Conservation (phyloP, 2,329 filamentous ascomycete genomes). For the Botrytis tulipae region DNA sequence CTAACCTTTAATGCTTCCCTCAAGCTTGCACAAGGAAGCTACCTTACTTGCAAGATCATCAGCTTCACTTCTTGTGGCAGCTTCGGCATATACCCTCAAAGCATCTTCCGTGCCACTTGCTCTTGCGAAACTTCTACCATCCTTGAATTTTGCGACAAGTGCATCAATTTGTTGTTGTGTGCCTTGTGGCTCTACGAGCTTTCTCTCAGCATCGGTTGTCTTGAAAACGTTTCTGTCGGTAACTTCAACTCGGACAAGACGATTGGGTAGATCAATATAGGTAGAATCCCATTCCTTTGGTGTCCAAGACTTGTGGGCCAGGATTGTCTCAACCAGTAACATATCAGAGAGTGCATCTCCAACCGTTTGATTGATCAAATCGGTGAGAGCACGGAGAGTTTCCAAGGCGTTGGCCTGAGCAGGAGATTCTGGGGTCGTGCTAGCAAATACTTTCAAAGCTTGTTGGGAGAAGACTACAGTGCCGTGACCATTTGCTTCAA, state of each 20-base stretch:
- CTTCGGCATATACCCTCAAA: slow-evolving; percentile 93
- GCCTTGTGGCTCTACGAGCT: slow-evolving; percentile 74
- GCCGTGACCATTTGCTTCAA: slow-evolving; percentile 97
- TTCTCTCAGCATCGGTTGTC: slow-evolving; percentile 88
- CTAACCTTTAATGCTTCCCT: slow-evolving; percentile 24
- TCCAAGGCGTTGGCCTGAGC: slow-evolving; percentile 88
- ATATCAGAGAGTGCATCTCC: slow-evolving; percentile 95
- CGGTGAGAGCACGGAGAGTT: slow-evolving; percentile 75
- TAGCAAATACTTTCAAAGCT: slow-evolving; percentile 74
- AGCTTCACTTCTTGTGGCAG: slow-evolving; percentile 81
- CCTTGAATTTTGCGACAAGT: slow-evolving; percentile 85
- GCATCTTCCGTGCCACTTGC: slow-evolving; percentile 95
- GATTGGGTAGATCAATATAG: slow-evolving; percentile 92
- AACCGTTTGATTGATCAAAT: slow-evolving; percentile 97
- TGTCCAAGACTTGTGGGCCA: slow-evolving; percentile 91
- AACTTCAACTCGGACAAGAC: slow-evolving; percentile 90
- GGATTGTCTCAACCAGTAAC: slow-evolving; percentile 91
- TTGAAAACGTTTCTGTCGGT: slow-evolving; percentile 84
- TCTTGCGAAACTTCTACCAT: slow-evolving; percentile 84
- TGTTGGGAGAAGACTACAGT: slow-evolving; percentile 91
- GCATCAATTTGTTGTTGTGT: slow-evolving; percentile 84
- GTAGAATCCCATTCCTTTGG: slow-evolving; percentile 89
- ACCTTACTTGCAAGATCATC: slow-evolving; percentile 88
- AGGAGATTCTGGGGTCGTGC: slow-evolving; percentile 81
- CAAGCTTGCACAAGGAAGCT: slow-evolving; percentile 39